Conservation (phyloP, 208 protist species). For the Tritrichomonas foetus region DNA sequence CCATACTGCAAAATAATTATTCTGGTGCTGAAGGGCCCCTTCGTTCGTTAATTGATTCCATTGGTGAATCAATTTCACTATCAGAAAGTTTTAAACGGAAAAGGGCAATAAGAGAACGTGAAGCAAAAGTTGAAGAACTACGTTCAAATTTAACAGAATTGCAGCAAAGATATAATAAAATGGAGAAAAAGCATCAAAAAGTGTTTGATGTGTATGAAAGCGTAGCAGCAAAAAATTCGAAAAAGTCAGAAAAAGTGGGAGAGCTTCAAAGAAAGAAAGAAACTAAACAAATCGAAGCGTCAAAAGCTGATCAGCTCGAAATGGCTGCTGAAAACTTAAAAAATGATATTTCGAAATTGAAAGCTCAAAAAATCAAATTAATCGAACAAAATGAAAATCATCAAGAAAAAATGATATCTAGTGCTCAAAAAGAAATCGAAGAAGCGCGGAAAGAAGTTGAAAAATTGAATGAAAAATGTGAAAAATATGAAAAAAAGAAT, state of each 20-base stretch:
- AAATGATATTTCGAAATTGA: not conserved
- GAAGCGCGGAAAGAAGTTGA: not conserved
- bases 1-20: conserved; percentile 27
- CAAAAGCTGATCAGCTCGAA: not conserved
- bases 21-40: not conserved
- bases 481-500: not conserved
- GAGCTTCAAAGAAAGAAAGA: conserved; percentile 3
- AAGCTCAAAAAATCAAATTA: not conserved
- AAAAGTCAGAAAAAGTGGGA: not conserved
- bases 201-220: not conserved
- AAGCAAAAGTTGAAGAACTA: not conserved
- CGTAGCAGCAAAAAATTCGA: not conserved
- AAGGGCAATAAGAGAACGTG: not conserved
- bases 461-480: not conserved
- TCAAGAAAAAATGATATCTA: not conserved
- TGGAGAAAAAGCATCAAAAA: not conserved
- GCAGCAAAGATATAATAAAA: not conserved
- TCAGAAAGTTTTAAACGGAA: not conserved
- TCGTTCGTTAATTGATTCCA: not conserved
- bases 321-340: not conserved
- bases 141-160: not conserved
- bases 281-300: not conserved
- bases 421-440: no score
- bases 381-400: not conserved
- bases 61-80: not conserved